Base-by-base conservation (phyloP, 208 protist species). In the Ichthyophonus hoferi region DNA sequence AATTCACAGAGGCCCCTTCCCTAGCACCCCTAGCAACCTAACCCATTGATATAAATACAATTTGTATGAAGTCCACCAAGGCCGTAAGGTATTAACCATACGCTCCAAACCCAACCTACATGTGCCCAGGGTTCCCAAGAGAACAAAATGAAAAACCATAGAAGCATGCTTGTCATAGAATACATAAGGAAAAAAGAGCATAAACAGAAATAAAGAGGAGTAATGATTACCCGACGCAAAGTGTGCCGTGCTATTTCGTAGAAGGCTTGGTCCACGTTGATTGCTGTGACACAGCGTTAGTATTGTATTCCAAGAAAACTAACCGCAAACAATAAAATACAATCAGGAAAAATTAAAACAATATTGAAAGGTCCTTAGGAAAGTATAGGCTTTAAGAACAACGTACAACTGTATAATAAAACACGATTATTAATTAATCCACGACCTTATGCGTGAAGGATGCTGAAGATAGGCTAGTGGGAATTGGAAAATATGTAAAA, bases 251-350 rank as follows among this genome's bases (percentile, higher is more conserved):
- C 83, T 38, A 81, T 79, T 14, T 40, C 42, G 31, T 97, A 79
- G 93, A 99, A 99, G n/a, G 98, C 98, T 89, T 99, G 96, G 92
- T 99, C 97, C 34, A 99, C 98, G 82, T 98, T 98, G 79, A 96
- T 95, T 84, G 98, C 81, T 85, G 81, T 58, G 12, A 17, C 50
- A 7, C 14, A 67, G 50, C 50, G 77, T 12, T 81, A n/a, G n/a
- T n/a, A n/a, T n/a, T n/a, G n/a, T 81, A 38, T 12, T 31, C 2
- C 77, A 81, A 81, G 33, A 81, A 17, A 38, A 3, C 77, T 17
- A 3, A 12, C 12, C 31, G 7, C 77, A n/a, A 3, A 39, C 7
- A 39, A 81, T 35, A 81, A 39, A 14, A 81, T 35, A 81, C 24
- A 81, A 14, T 35, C 2, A 81, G 33, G 33, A 14, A 81, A 39